These are phyloP conservation scores for Obba rivulosa DNA, from an alignment of 768 basidiomycete species.

Conservation along the genomic window DNA sequence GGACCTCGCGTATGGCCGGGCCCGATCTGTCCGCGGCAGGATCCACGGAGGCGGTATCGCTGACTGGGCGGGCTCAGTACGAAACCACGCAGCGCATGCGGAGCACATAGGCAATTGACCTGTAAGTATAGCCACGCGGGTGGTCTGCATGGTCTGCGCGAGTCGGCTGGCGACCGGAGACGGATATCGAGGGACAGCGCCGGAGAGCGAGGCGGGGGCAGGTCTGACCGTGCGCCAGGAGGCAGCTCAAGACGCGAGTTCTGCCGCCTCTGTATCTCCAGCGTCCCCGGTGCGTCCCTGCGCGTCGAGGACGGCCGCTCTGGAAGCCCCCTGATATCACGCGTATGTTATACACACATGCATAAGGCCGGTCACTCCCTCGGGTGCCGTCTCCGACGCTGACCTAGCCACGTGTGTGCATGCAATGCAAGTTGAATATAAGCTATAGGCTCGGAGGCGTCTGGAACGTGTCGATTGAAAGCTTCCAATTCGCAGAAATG, in stretches of 20 bases:
- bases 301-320: too few relatives aligned
- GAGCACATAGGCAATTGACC: conserved; percentile 12
- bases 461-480: too few relatives aligned
- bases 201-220: neutral
- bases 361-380: too few relatives aligned
- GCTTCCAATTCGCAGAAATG: too few relatives aligned
- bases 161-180: conserved; percentile 7
- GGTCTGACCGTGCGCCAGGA: conserved; percentile 6
- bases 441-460: too few relatives aligned
- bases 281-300: too few relatives aligned
- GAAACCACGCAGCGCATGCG: neutral
- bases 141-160: conserved; percentile 9
- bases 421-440: too few relatives aligned
- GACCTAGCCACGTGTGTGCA: too few relatives aligned
- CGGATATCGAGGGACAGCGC: neutral
- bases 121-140: conserved; percentile 25
- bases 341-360: too few relatives aligned
- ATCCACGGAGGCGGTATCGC: conserved; percentile 60
- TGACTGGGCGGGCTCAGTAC: conserved; percentile 39
- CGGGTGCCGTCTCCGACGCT: too few relatives aligned
- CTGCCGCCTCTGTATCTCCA: too few relatives aligned
- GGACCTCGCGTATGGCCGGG: conserved; percentile 50
- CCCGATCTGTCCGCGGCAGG: conserved; percentile 58
- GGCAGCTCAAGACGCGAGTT: neutral
- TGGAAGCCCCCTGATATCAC: too few relatives aligned